Evolutionary conservation across 495 filamentous ascomycete genomes (phyloP).

Genomic region (Podospora sp.): DNA sequence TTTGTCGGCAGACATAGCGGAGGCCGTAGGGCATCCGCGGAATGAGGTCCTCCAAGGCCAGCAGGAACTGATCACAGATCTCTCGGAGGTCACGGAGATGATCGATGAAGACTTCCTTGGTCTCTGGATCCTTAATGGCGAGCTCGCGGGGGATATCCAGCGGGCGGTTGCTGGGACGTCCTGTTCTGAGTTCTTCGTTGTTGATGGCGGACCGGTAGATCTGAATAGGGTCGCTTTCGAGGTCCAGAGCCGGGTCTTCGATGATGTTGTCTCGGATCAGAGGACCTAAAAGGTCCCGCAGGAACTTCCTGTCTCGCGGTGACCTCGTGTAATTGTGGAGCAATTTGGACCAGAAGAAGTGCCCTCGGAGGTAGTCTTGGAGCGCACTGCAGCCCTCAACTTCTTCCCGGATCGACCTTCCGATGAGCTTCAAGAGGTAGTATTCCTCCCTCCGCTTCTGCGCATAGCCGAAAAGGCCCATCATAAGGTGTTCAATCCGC

Average conservation of each 20-base stretch:
- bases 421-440: slow-evolving; percentile 88
- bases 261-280: slow-evolving; percentile 86
- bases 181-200: slow-evolving; percentile 93
- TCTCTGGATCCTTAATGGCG: slow-evolving; percentile 91
- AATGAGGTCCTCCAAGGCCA: slow-evolving; percentile 76
- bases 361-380: slow-evolving; percentile 84
- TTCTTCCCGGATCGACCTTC: slow-evolving; percentile 81
- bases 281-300: slow-evolving; percentile 79
- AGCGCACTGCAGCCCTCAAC: slow-evolving; percentile 72
- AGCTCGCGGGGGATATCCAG: slow-evolving; percentile 85
- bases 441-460: slow-evolving; percentile 97
- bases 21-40: slow-evolving; percentile 92
- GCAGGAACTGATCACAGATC: slow-evolving; percentile 86
- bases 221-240: slow-evolving; percentile 97
- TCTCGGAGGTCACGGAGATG: slow-evolving; percentile 92
- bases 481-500: slow-evolving; percentile 86
- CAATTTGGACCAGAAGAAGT: slow-evolving; percentile 90
- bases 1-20: slow-evolving; percentile 84
- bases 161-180: slow-evolving; percentile 73
- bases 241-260: slow-evolving; percentile 84
- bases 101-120: slow-evolving; percentile 85
- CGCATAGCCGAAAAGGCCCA: slow-evolving; percentile 96
- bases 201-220: slow-evolving; percentile 95
- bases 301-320: slow-evolving; percentile 87
- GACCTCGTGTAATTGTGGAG: slow-evolving; percentile 87